Conservation (phyloP, 2,329 filamentous ascomycete species). For the Talaromyces sp. region DNA sequence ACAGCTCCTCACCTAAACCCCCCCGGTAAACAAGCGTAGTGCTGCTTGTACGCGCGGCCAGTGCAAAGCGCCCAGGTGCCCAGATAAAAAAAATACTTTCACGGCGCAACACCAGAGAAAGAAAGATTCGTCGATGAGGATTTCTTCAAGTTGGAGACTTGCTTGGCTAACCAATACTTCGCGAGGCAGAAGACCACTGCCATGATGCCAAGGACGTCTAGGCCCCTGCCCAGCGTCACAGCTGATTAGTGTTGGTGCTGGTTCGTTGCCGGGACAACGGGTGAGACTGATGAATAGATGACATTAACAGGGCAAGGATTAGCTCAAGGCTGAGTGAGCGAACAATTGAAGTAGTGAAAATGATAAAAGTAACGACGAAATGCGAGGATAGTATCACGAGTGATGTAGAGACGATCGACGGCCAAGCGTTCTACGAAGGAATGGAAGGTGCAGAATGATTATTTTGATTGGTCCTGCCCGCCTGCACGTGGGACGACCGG, state of each 20-base stretch:
- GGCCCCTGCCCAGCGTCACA: not conserved
- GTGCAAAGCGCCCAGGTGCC: not conserved
- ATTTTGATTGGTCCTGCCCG: not conserved
- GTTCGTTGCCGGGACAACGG: not conserved
- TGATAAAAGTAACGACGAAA: not conserved
- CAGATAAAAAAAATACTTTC: not conserved
- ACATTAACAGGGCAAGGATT: not conserved
- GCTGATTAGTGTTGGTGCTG: not conserved
- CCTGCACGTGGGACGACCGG: not conserved
- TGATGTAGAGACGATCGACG: not conserved
- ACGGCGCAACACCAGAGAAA: not conserved
- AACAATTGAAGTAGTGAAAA: not conserved
- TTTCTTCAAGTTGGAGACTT: not conserved
- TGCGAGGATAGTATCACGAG: not conserved
- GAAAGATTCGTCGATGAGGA: not conserved
- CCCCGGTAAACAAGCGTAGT: not conserved
- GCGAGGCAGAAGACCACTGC: not conserved
- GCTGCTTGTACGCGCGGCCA: not conserved
- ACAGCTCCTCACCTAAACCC: not conserved
- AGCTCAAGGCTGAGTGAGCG: not conserved
- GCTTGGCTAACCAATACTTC: not conserved
- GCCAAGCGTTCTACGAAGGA: not conserved
- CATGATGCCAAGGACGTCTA: not conserved
- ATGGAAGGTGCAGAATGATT: not conserved
- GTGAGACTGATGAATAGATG: not conserved